These are phyloP conservation scores for Boletus patriciae DNA, from an alignment of 768 basidiomycete species.

Conservation along the genomic window DNA sequence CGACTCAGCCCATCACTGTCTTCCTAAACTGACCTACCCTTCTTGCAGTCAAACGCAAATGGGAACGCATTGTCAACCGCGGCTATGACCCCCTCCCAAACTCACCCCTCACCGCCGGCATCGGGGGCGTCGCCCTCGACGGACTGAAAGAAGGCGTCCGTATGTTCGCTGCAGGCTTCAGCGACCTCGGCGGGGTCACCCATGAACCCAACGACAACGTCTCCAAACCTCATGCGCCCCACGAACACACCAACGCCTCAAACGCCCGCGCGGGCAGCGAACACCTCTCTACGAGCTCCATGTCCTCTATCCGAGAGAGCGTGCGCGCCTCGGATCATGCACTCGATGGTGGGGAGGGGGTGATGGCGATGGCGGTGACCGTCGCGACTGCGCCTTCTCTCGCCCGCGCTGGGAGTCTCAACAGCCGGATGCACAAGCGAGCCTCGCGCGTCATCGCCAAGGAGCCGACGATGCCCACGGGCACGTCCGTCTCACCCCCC, in stretches of 20 bases:
- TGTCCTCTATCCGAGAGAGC: constrained; percentile 43
- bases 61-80: constrained; percentile 76
- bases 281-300: constrained; percentile 47
- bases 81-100: constrained; percentile 33
- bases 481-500: background rate
- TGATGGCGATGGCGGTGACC: background rate
- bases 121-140: constrained; percentile 40
- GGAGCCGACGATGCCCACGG: background rate
- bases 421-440: constrained; percentile 11
- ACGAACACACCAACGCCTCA: constrained; percentile 22
- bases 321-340: background rate
- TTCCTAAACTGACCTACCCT: background rate
- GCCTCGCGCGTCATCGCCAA: background rate
- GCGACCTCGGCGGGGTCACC: constrained; percentile 30
- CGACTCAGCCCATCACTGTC: too few relatives aligned
- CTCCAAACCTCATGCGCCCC: constrained; percentile 6
- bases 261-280: constrained; percentile 25
- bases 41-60: constrained; percentile 69
- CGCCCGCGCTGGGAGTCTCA: constrained; percentile 18
- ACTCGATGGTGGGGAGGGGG: background rate
- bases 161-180: constrained; percentile 50
- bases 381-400: constrained; percentile 5
- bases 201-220: background rate
- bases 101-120: background rate
- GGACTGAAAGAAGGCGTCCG: constrained; percentile 67